Conservation (phyloP, 768 basidiomycete species). For the Phylloporus scabripes region DNA sequence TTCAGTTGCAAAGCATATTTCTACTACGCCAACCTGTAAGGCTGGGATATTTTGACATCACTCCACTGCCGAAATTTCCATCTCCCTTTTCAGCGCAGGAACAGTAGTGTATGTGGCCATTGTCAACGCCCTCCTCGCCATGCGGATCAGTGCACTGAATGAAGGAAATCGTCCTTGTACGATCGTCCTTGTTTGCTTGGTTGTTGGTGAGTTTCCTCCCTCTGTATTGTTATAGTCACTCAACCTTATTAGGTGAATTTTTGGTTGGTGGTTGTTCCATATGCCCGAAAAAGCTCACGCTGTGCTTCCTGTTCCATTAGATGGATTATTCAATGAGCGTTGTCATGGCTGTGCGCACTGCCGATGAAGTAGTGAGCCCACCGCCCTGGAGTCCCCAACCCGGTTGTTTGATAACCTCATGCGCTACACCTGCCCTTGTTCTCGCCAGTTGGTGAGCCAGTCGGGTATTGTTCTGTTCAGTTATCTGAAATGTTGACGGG, state of each 20-base stretch:
- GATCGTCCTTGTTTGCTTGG: conserved; percentile 9
- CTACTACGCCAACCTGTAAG: conserved; percentile 20
- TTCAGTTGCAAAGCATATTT: conserved; percentile 21
- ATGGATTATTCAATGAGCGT: conserved; percentile 13
- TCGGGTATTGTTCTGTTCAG: background rate
- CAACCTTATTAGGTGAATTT: conserved; percentile 11
- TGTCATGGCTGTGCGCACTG: conserved; percentile 14
- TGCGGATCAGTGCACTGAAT: conserved; percentile 19
- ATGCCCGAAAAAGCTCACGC: background rate
- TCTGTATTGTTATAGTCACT: background rate
- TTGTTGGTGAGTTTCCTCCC: conserved; percentile 12
- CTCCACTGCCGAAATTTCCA: background rate
- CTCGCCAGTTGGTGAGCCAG: conserved; percentile 19
- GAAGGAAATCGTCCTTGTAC: background rate
- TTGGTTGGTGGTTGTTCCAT: conserved; percentile 4
- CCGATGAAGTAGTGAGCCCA: conserved; percentile 10
- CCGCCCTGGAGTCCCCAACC: conserved; percentile 13
- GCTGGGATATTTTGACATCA: background rate
- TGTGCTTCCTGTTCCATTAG: background rate
- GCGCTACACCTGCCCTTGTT: conserved; percentile 12
- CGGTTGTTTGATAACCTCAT: conserved; percentile 12
- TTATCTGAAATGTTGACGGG: background rate
- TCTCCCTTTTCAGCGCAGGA: conserved; percentile 11
- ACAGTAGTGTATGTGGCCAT: conserved; percentile 13
- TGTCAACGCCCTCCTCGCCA: conserved; percentile 20